These are phyloP conservation scores for Colletotrichum gigasporum DNA, from an alignment of 2,329 filamentous ascomycete genomes.

Conservation along the genomic window DNA sequence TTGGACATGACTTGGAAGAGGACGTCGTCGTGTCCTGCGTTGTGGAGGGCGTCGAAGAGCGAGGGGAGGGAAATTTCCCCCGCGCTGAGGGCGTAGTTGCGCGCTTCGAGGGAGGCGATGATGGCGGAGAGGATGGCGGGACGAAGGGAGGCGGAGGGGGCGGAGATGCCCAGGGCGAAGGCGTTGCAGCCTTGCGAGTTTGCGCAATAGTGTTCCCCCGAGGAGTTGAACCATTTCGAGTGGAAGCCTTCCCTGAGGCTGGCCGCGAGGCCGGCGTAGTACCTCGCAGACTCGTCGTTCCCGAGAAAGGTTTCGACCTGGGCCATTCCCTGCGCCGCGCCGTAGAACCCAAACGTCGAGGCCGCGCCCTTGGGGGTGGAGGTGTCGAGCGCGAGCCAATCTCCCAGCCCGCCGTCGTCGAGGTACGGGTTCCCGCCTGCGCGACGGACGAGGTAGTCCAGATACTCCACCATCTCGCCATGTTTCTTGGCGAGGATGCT, in stretches of 20 bases:
- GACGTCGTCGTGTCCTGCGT: not conserved
- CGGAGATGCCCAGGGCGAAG: slow-evolving; percentile 14
- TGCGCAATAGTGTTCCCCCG: slow-evolving; percentile 6
- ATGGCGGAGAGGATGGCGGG: slow-evolving; percentile 8
- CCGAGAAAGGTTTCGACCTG: slow-evolving; percentile 23
- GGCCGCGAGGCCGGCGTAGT: slow-evolving; percentile 2
- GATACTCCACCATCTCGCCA: slow-evolving; percentile 25
- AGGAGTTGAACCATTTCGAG: slow-evolving; percentile 15
- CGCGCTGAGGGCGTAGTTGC: slow-evolving; percentile 3
- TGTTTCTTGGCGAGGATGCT: not conserved
- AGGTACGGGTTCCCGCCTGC: slow-evolving; percentile 10
- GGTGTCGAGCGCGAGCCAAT: slow-evolving; percentile 16
- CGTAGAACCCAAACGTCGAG: slow-evolving; percentile 23
- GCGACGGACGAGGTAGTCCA: slow-evolving; percentile 23
- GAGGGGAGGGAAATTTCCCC: slow-evolving; percentile 28
- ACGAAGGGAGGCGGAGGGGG: too few relatives aligned
- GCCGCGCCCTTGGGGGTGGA: slow-evolving; percentile 15
- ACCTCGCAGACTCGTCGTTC: not conserved
- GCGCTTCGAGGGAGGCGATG: not conserved
- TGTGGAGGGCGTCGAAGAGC: slow-evolving; percentile 14
- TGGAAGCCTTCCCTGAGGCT: slow-evolving; percentile 7
- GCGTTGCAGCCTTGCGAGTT: slow-evolving; percentile 22
- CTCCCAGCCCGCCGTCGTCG: slow-evolving; percentile 26
- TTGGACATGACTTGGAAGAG: slow-evolving; percentile 21
- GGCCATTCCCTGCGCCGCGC: slow-evolving; percentile 15